A percentile compares a stretch with the other conserved stretches of the same genome.
These are phyloP conservation scores for Boletus bicolor DNA, from an alignment of 768 basidiomycete species.

Conservation along the genomic window DNA sequence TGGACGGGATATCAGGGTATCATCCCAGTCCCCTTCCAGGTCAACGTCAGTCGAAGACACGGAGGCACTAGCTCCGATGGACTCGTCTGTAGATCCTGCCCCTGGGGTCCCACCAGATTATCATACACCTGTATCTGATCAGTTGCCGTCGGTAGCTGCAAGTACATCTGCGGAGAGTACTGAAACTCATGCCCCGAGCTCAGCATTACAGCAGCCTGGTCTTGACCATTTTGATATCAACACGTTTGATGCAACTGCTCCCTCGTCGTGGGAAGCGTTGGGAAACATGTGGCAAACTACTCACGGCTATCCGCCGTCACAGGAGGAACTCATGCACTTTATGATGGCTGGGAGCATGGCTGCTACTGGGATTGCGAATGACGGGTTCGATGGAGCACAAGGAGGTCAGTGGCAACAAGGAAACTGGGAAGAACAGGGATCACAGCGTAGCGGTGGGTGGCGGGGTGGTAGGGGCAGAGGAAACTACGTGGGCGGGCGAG, in stretches of 20 bases:
- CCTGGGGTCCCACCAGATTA: slow-evolving; percentile 45
- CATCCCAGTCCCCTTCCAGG: slow-evolving; percentile 39
- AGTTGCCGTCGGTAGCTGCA: slow-evolving; percentile 46
- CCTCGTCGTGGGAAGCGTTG: slow-evolving; percentile 77
- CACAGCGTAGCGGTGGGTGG: slow-evolving; percentile 36
- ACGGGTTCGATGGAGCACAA: slow-evolving; percentile 18
- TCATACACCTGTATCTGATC: slow-evolving; percentile 43
- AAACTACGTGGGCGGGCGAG: slow-evolving; percentile 31
- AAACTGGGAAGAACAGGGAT: slow-evolving; percentile 31
- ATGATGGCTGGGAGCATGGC: slow-evolving; percentile 44
- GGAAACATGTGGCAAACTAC: slow-evolving; percentile 75
- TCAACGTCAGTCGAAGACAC: slow-evolving; percentile 26
- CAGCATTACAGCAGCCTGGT: slow-evolving; percentile 44
- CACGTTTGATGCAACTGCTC: slow-evolving; percentile 69
- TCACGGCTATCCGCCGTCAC: slow-evolving; percentile 63
- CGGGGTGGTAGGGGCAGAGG: slow-evolving; percentile 40
- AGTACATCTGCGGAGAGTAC: slow-evolving; percentile 53
- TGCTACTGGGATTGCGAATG: slow-evolving; percentile 11
- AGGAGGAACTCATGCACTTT: slow-evolving; percentile 76
- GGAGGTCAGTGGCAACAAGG: slow-evolving; percentile 25
- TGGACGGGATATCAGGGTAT: slow-evolving; percentile 72
- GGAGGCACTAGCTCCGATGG: slow-evolving; percentile 30
- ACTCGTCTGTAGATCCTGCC: slow-evolving; percentile 40
- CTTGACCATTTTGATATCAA: slow-evolving; percentile 68
- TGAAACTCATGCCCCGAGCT: slow-evolving; percentile 28